Conservation (phyloP, 495 filamentous ascomycete genomes). For the Viridothelium virens region DNA sequence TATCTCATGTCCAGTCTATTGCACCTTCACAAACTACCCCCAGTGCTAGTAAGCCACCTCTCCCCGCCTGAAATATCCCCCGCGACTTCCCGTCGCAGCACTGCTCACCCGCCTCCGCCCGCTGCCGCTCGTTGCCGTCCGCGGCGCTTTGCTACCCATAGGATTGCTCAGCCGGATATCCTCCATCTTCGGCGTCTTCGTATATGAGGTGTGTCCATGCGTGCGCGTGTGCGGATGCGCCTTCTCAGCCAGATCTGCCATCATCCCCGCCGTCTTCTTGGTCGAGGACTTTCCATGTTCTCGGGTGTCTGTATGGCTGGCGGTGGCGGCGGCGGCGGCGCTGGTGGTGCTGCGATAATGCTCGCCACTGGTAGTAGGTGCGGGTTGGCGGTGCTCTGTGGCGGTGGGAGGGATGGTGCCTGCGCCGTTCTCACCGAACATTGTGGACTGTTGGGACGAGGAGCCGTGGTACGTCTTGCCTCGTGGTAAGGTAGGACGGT, state of each 20-base stretch:
- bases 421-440: neutral
- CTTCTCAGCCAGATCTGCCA: neutral
- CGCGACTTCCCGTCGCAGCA: neutral
- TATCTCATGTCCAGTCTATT: neutral
- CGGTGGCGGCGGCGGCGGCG: neutral
- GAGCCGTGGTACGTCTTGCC: neutral
- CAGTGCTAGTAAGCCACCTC: neutral
- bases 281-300: neutral
- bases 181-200: neutral
- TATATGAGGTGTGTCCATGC: neutral
- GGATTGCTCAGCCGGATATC: conserved; percentile 7
- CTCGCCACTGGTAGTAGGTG: neutral
- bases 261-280: neutral
- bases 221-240: neutral
- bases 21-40: neutral
- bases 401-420: neutral
- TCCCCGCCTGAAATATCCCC: neutral
- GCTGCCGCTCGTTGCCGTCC: neutral
- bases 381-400: too few species aligned
- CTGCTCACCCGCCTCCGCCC: neutral
- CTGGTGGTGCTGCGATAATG: neutral
- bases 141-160: neutral
- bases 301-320: neutral
- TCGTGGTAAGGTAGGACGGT: neutral
- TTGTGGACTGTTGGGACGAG: neutral